phyloP scores from a whole-genome alignment of 805 yeast genomes.

The Candida orba region DNA sequence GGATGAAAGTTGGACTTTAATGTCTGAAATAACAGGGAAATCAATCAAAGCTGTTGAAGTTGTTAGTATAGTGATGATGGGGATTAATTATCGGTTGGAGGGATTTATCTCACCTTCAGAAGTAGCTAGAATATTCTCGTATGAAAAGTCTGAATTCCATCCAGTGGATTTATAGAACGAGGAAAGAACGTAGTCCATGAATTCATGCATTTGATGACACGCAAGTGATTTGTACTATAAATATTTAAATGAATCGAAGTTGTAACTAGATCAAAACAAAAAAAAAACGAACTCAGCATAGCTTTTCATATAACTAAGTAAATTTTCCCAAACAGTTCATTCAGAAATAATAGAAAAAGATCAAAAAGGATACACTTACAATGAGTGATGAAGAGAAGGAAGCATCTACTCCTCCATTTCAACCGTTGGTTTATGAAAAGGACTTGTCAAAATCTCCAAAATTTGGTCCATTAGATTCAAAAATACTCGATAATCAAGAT shows the following conservation, averaged over 20 bases:
- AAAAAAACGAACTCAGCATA: no score
- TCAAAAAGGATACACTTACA: neutral
- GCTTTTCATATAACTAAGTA: no score
- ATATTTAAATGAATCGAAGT: no score
- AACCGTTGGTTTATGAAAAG: neutral
- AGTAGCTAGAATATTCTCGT: slow-evolving; percentile 68
- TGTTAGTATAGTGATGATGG: neutral
- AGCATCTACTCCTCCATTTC: neutral
- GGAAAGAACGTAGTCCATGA: slow-evolving; percentile 80
- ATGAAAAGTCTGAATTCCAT: slow-evolving; percentile 78
- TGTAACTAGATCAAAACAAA: neutral
- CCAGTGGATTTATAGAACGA: slow-evolving; percentile 62
- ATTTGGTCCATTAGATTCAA: neutral
- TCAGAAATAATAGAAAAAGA: no score
- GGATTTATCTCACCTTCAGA: slow-evolving; percentile 39
- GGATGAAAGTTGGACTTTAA: slow-evolving; percentile 59
- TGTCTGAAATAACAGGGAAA: slow-evolving; percentile 64
- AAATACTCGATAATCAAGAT: no score
- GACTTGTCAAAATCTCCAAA: neutral
- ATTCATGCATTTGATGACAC: slow-evolving; percentile 31
- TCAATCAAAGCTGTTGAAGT: slow-evolving; percentile 48
- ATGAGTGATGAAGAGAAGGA: neutral
- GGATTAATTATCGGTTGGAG: no score
- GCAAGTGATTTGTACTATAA: no score
- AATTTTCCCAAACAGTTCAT: no score